Base-by-base conservation (phyloP, 305 asterid species). In the Fraxinus xanthoxyloides region DNA sequence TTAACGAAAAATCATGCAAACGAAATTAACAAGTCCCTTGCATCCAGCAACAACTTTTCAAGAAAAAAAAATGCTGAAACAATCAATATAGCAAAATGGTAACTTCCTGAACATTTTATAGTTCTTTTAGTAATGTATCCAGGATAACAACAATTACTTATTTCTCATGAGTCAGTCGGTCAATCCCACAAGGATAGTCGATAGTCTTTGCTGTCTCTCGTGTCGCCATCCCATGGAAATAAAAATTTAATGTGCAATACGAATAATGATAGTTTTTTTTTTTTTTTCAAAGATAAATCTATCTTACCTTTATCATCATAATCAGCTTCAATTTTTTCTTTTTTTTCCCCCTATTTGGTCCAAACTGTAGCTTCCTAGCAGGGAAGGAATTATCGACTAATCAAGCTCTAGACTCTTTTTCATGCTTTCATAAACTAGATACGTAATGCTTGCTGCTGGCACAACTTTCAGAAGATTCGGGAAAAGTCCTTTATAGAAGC, bases 401-500 rank as follows among this genome's bases (percentile, higher is more conserved):
- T 88, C 92, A 24, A 96, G 93, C 17, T 90, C 88, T 67, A 96
- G 82, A 78, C 90, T 94, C 89, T 94, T 93, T 83, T 94, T 94
- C 97, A 89, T 93, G 88, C 93, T 90, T 84, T 94, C 99, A 21
- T 96, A 96, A 73, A 93, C 92, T 86, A 93, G 78, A 86, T 96
- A 96, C 4, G 99, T 94, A 87, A 96, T 96, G 94, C 98, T 94
- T 32, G 99, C 98, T 30, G 98, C 91, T 3, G 99, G 98, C 31
- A 96, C 91, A 3, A 96, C 99, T 86, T 96, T 96, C 65, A 93
- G 95, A 77, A 96, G 97, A 89, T 94, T 96, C 1, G 99, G 99
- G 79, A 92, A 86, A 43, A 96, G 95, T n/a, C 99, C 99, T 86
- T 93, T 96, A 81, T 94, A 96, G 89, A 96, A 96, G 32, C 98